A percentile compares a stretch with the other conserved stretches of the same genome.
Evolutionary conservation across 1,139 yeast genomes (phyloP).

Genomic region (Casaregolazyma suthepensis): DNA sequence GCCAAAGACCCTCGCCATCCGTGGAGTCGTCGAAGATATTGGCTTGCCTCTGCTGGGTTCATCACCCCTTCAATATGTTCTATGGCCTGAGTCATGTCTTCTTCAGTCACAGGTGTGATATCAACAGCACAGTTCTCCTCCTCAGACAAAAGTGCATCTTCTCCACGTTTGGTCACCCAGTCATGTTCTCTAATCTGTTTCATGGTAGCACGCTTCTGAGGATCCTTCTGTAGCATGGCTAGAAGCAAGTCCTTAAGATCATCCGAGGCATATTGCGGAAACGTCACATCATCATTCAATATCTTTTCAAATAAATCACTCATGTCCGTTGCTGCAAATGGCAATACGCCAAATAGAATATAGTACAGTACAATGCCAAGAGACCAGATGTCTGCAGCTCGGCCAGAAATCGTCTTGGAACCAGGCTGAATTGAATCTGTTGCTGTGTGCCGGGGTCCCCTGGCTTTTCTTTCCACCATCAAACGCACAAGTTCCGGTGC

Average conservation of each 20-base stretch:
- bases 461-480: slow-evolving; percentile 8
- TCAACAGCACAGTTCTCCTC: slow-evolving; percentile 35
- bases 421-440: slow-evolving; percentile 6
- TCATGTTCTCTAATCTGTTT: slow-evolving; percentile 48
- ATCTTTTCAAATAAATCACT: slow-evolving; percentile 44
- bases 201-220: slow-evolving; percentile 49
- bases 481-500: slow-evolving; percentile 74
- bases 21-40: slow-evolving; percentile 25
- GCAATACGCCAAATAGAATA: slow-evolving; percentile 34
- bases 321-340: slow-evolving; percentile 37
- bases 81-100: slow-evolving; percentile 35
- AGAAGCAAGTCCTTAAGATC: slow-evolving; percentile 28
- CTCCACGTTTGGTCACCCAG: slow-evolving; percentile 46
- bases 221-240: slow-evolving; percentile 44
- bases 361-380: slow-evolving; percentile 58
- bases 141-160: slow-evolving; percentile 31
- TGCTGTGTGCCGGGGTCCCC: slow-evolving; percentile 6
- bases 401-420: slow-evolving; percentile 44
- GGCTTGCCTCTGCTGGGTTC: slow-evolving; percentile 26
- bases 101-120: slow-evolving; percentile 35
- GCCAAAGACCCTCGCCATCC: slow-evolving; percentile 28
- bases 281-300: slow-evolving; percentile 20
- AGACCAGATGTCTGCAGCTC: slow-evolving; percentile 75
- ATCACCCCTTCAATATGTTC: slow-evolving; percentile 29
- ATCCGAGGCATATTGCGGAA: slow-evolving; percentile 13